Evolutionary conservation across 805 yeast species (phyloP), one percentile per base, ranked within the genome.

Genomic region (Sungouiozyma intestinalis): DNA sequence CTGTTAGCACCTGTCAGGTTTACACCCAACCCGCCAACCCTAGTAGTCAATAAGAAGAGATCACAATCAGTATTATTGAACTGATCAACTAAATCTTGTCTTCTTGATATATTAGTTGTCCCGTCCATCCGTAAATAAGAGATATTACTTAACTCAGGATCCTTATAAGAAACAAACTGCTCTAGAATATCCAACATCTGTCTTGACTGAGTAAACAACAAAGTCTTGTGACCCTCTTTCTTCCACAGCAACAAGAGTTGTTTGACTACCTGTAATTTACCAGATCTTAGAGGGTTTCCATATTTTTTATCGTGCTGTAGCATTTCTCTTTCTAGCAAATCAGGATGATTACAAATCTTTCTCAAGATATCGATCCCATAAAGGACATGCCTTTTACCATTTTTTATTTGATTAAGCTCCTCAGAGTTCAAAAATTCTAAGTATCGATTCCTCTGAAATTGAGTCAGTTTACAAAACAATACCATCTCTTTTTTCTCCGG

Each of bases 261-360:
- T 52, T 77, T 78, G 7, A 87, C 78, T 3, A 92, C 97, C 56
- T 85, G 94, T 77, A 92, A 74, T 53, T 92, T 92, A 0, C 98
- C 98, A 0, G 95, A 83, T 49, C 76, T 68, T 9, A 53, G 53
- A 2, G 81, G 76, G 42, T 73, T 73, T 8, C 85, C 85, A 55
- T 73, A 77, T 14, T 64, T 56, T 3, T 45, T 45, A 2, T 52
- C 54, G 14, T 52, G 37, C 29, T 52, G 52, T 16, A 57, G 40
- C 48, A 64, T 64, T 36, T 64, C 57, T 1, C 73, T 68, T 32
- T 71, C 73, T 1, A 79, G 77, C 43, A 92, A 65, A 60, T 92
- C 97, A 0, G 98, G 98, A 67, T 92, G 97, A 59, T 92, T 92
- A 60, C 98, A 92, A 2, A 92, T 85, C 58, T 92, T 92, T 45